Evolutionary conservation across 441 rosid species (phyloP), one percentile per base, ranked within the genome.

Genomic region (Pelargonium citronellum): DNA sequence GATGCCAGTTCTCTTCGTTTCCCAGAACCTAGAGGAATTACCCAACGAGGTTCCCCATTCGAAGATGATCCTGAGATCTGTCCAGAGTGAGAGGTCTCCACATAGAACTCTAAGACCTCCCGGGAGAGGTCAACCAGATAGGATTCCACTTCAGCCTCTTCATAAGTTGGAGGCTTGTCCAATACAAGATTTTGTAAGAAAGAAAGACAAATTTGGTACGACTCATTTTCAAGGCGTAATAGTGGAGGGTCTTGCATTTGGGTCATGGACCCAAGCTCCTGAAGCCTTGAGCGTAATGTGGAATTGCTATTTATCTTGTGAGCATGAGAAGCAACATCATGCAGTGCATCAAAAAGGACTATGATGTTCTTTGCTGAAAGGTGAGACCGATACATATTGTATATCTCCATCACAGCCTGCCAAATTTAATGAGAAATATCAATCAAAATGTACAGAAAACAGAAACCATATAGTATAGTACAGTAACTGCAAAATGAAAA

Each of bases 181-280:
- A 82, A 57, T 43, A 87, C 71, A 19, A 93, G 90, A 79, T 93
- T 88, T 79, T 91, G 97, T 73, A 96, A 74, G 81, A 96, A 89
- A 64, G 96, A 87, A 69, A 96, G 91, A 81, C 99, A 89, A 74
- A 93, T 88, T 72, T 96, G 98, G 75, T 85, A 93, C n/a, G 97
- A 90, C 81, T 96, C 99, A 47, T 91, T 96, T 80, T 96, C 99
- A 7, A 96, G 89, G 67, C 99, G 97, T 19, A 96, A 76, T 1
- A 96, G 78, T 7, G 99, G 99, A 71, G 99, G 99, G 75, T 93
- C 99, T 82, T 93, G 99, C 98, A 96, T 93, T 73, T 96, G 99
- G 58, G 96, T 91, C 85, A 93, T 84, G 51, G 95, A 80, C 77
- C 90, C 96, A 75, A 90, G 85, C 74, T 93, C 99, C 80, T 82